Evolutionary conservation across 495 filamentous ascomycete species (phyloP).

Genomic region (Hypoxylon subgilvum): DNA sequence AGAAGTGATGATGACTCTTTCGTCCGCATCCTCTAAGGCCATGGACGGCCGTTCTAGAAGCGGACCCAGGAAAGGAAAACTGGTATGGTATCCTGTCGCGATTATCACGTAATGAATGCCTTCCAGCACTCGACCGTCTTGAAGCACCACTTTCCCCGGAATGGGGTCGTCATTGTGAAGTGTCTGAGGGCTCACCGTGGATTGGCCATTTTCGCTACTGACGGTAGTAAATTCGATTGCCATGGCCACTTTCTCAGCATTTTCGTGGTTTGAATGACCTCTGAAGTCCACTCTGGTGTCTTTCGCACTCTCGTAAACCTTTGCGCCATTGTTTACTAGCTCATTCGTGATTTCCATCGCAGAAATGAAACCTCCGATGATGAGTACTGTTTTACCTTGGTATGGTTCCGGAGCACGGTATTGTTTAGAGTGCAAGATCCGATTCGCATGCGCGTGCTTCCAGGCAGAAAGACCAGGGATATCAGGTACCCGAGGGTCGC

Average conservation of each 20-base stretch:
- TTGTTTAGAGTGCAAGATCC: constrained; percentile 65
- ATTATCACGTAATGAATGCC: constrained; percentile 63
- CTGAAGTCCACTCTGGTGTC: constrained; percentile 64
- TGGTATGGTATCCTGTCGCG: constrained; percentile 70
- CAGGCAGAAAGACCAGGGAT: constrained; percentile 59
- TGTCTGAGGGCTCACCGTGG: constrained; percentile 25
- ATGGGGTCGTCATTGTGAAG: constrained; percentile 20
- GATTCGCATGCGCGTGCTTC: constrained; percentile 57
- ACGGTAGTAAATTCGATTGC: constrained; percentile 44
- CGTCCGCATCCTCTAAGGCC: constrained; percentile 47
- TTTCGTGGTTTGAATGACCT: constrained; percentile 54
- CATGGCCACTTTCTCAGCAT: constrained; percentile 58
- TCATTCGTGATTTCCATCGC: constrained; percentile 66
- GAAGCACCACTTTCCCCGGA: constrained; percentile 38
- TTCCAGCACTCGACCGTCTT: constrained; percentile 50
- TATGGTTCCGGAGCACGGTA: constrained; percentile 61
- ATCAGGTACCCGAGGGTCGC: constrained; percentile 62
- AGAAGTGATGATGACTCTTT: constrained; percentile 61
- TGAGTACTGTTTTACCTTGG: constrained; percentile 57
- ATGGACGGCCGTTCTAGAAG: constrained; percentile 50
- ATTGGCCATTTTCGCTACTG: constrained; percentile 23
- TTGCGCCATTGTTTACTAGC: constrained; percentile 54
- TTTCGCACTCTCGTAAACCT: constrained; percentile 64
- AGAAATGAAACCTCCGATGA: constrained; percentile 67
- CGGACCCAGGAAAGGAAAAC: constrained; percentile 61